These are phyloP conservation scores for Auriscalpium vulgare DNA, from an alignment of 768 basidiomycete species.

Conservation along the genomic window DNA sequence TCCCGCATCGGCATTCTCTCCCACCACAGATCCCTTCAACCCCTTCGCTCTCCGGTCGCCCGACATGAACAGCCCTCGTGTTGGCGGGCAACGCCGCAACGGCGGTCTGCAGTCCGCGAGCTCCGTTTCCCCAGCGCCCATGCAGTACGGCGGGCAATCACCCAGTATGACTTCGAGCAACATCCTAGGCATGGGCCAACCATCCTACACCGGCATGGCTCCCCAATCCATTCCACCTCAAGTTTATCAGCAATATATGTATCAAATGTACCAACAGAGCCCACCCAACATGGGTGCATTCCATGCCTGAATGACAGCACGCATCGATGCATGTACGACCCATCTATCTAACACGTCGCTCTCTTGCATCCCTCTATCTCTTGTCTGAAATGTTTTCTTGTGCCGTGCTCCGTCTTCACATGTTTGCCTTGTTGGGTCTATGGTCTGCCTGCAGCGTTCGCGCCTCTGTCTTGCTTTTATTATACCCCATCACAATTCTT, in stretches of 20 bases:
- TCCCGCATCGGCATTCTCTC: slow-evolving; percentile 40
- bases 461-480: neutral
- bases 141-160: slow-evolving; percentile 54
- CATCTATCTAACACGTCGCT: slow-evolving; percentile 4
- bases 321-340: slow-evolving; percentile 1
- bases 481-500: neutral
- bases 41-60: slow-evolving; percentile 46
- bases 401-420: neutral
- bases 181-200: slow-evolving; percentile 58
- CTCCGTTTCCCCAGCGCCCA: slow-evolving; percentile 20
- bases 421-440: neutral
- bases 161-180: slow-evolving; percentile 49
- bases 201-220: slow-evolving; percentile 53
- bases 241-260: slow-evolving; percentile 74
- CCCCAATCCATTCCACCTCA: slow-evolving; percentile 56
- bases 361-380: slow-evolving; percentile 1
- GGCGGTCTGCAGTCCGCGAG: slow-evolving; percentile 22
- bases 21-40: slow-evolving; percentile 48
- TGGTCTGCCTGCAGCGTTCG: neutral
- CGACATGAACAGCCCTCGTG: slow-evolving; percentile 43
- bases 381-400: neutral
- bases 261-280: slow-evolving; percentile 70
- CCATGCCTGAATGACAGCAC: slow-evolving; percentile 25
- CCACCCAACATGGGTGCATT: slow-evolving; percentile 74
- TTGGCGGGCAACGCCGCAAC: slow-evolving; percentile 37